phyloP scores from a whole-genome alignment of 2,329 filamentous ascomycete genomes.

The Blastomyces silverae region DNA sequence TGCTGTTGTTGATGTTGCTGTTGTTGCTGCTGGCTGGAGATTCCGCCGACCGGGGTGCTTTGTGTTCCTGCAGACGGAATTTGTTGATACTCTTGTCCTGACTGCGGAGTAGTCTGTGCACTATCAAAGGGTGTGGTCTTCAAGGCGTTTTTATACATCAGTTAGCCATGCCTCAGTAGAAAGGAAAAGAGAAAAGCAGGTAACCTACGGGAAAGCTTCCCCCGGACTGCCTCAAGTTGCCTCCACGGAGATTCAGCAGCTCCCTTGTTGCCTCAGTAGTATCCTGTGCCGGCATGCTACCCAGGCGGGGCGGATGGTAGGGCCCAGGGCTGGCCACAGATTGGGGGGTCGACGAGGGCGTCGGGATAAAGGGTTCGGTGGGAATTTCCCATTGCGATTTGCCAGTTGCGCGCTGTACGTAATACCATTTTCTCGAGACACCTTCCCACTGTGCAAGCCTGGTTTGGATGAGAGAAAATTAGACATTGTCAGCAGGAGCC shows the following conservation, averaged over 20 bases:
- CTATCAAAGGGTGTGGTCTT: slow-evolving; percentile 16
- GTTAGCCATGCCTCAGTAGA: neutral
- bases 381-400: slow-evolving; percentile 39
- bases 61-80: slow-evolving; percentile 9
- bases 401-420: slow-evolving; percentile 36
- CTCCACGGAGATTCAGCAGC: slow-evolving; percentile 19
- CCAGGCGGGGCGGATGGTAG: slow-evolving; percentile 18
- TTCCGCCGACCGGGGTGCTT: slow-evolving; percentile 11
- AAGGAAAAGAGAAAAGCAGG: neutral
- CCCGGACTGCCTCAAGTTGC: slow-evolving; percentile 15
- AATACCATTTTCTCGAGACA: slow-evolving; percentile 36
- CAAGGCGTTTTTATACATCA: neutral
- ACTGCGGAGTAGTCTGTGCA: slow-evolving; percentile 14
- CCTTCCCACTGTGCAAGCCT: slow-evolving; percentile 40
- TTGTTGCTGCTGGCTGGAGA: neutral
- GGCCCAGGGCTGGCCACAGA: slow-evolving; percentile 23
- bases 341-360: slow-evolving; percentile 28
- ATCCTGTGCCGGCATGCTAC: slow-evolving; percentile 17
- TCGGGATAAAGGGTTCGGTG: slow-evolving; percentile 35
- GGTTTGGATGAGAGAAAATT: neutral
- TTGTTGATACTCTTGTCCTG: slow-evolving; percentile 8
- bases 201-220: slow-evolving; percentile 20
- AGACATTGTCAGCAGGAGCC: slow-evolving; percentile 1
- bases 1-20: neutral
- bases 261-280: slow-evolving; percentile 20